Conservation (phyloP, 768 basidiomycete genomes). For the Suillus sp. region DNA sequence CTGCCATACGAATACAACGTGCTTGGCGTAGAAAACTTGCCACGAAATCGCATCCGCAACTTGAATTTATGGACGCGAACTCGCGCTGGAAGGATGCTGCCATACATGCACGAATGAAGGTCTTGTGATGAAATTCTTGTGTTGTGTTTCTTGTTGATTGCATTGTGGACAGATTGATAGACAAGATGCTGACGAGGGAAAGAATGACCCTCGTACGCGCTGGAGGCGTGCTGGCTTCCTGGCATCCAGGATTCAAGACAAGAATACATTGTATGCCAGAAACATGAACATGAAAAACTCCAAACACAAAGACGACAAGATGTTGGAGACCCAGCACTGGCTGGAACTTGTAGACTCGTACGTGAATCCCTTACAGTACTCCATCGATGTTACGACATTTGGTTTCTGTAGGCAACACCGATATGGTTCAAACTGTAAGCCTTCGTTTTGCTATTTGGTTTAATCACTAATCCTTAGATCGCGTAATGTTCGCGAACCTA, state of each 20-base stretch:
- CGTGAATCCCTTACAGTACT: conserved; percentile 17
- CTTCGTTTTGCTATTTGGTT: neutral
- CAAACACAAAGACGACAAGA: conserved; percentile 36
- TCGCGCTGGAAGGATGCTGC: conserved; percentile 38
- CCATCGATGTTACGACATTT: conserved; percentile 8
- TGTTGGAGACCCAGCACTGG: conserved; percentile 63
- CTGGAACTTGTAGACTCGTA: conserved; percentile 62
- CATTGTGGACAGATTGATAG: conserved; percentile 38
- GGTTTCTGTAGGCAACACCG: conserved; percentile 50
- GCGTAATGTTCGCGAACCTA: conserved; percentile 21
- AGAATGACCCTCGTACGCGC: conserved; percentile 45
- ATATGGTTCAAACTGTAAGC: conserved; percentile 60
- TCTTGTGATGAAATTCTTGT: conserved; percentile 15
- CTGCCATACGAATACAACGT: conserved; percentile 42
- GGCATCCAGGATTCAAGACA: conserved; percentile 44
- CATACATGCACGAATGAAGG: conserved; percentile 40
- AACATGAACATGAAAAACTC: conserved; percentile 13
- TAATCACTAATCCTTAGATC: neutral
- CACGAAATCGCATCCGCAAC: conserved; percentile 12
- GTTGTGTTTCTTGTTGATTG: neutral
- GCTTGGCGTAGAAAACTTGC: conserved; percentile 38
- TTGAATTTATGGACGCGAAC: conserved; percentile 14
- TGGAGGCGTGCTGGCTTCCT: conserved; percentile 52
- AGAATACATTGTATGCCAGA: conserved; percentile 36
- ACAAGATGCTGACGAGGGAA: conserved; percentile 45